These are phyloP conservation scores for Beverwykella pulmonaria DNA, from an alignment of 495 filamentous ascomycete genomes.

Conservation along the genomic window DNA sequence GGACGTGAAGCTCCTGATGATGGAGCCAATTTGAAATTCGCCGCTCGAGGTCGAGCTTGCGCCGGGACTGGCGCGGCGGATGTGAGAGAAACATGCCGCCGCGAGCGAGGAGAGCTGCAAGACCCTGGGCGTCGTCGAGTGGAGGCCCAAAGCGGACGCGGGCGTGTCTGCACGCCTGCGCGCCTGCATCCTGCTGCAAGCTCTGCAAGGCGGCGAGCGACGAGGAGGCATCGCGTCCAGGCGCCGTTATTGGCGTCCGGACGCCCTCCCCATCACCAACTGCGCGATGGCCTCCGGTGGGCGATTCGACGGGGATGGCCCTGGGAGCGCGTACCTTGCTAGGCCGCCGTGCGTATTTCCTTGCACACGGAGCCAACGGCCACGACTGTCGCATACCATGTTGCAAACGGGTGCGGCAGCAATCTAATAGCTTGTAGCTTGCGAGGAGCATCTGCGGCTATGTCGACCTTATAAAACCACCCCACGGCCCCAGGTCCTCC, in stretches of 20 bases:
- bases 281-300: conserved; percentile 5
- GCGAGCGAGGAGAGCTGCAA: not conserved
- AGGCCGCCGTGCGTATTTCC: conserved; percentile 12
- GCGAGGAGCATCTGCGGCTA: conserved; percentile 29
- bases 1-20: not conserved
- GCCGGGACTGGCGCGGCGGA: conserved; percentile 9
- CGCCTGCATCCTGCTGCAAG: not conserved
- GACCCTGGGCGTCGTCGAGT: not conserved
- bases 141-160: not conserved
- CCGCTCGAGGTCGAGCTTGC: not conserved
- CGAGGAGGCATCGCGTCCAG: too few relatives aligned
- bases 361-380: conserved; percentile 38
- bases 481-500: conserved; percentile 29
- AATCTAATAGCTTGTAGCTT: conserved; percentile 34
- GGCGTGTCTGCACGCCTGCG: not conserved
- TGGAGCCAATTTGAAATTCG: conserved; percentile 5
- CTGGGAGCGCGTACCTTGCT: conserved; percentile 30
- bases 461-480: conserved; percentile 39
- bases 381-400: conserved; percentile 39
- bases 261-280: conserved; percentile 22
- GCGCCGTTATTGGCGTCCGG: not conserved
- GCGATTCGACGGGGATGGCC: conserved; percentile 17
- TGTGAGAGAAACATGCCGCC: not conserved
- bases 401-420: conserved; percentile 29
- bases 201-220: not conserved